Base-by-base conservation (phyloP, 768 basidiomycete species). In the Gyrodon lividus region DNA sequence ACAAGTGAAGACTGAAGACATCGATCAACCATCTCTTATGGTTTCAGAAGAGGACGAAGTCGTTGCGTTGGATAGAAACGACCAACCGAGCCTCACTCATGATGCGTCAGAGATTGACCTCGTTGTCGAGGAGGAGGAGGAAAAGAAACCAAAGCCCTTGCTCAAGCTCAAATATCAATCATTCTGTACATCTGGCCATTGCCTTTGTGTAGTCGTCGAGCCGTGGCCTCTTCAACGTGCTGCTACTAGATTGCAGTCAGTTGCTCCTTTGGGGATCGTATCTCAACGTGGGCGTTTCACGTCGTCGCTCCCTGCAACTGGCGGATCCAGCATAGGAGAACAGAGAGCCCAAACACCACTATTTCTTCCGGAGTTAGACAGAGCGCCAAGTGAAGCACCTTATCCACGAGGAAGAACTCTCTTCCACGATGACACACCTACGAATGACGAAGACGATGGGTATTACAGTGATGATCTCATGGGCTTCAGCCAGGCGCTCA, bases 181-280 rank as follows among this genome's bases (percentile, higher is more conserved):
- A 12, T 90, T 90, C 66, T 76, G 70, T 46, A 83, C 91, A 43
- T 78, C 80, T 51, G 85, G 83, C 0, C 80, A 82, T 48, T 90
- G 87, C 65, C 77, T 93, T 16, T 90, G 87, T 62, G 77, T 93
- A 31, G 85, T 93, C 20, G 83, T 92, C 14, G 91, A 93, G 64
- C 92, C 91, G 14, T 90, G 83, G 77, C 85, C 87, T 4, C 70
- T 79, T 13, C 62, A 82, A 33, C 77, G 74, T 31, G 57, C 68
- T 4, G 57, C 61, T 31, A 58, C 71, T 2, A 71, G 66, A 34
- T 62, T 63, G 12, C 66, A 63, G 14, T 70, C 76, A 4, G 56
- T 66, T 13, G 60, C 58, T 17, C 66, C 71, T 13, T 54, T 65
- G 48, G 65, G 67, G 17, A 60, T 68, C 28, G 72, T 45, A 41